These are phyloP conservation scores for Eucalyptus cloeziana DNA, from an alignment of 345 rosid species.

Conservation along the genomic window DNA sequence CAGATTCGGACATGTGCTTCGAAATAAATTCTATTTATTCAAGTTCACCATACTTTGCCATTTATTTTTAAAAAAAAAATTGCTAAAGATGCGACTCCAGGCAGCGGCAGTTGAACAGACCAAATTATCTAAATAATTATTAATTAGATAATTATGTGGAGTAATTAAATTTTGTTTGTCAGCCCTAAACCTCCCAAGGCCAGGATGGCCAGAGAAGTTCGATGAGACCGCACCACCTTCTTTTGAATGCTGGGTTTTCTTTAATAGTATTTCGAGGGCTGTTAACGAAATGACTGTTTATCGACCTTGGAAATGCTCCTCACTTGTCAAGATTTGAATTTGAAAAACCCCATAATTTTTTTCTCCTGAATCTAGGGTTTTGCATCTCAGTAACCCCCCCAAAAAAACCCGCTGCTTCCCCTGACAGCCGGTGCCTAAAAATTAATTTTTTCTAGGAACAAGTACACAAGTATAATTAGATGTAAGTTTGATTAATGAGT, in stretches of 20 bases:
- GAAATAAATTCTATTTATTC: not conserved
- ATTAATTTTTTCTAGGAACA: not conserved
- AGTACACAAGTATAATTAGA: not conserved
- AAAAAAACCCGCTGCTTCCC: not conserved
- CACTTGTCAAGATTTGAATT: not conserved
- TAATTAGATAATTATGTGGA: not conserved
- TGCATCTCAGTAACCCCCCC: not conserved
- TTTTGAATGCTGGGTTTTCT: not conserved
- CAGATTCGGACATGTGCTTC: not conserved
- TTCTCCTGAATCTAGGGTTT: not conserved
- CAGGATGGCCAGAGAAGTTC: not conserved
- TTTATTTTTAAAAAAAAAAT: not conserved
- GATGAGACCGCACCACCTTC: not conserved
- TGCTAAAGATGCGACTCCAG: not conserved
- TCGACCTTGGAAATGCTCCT: not conserved
- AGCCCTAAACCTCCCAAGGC: not conserved
- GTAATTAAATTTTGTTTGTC: not conserved
- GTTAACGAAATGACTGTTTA: not conserved
- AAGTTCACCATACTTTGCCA: not conserved
- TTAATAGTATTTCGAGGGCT: not conserved
- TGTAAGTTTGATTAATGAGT: not conserved
- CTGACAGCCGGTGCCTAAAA: not conserved
- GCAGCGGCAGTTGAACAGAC: not conserved
- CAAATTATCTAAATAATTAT: not conserved
- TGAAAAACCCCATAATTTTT: not conserved